Evolutionary conservation across 139 green algal species (phyloP), one percentile per base, ranked within the genome.

Genomic region (Astrephomene gubernaculifera): DNA sequence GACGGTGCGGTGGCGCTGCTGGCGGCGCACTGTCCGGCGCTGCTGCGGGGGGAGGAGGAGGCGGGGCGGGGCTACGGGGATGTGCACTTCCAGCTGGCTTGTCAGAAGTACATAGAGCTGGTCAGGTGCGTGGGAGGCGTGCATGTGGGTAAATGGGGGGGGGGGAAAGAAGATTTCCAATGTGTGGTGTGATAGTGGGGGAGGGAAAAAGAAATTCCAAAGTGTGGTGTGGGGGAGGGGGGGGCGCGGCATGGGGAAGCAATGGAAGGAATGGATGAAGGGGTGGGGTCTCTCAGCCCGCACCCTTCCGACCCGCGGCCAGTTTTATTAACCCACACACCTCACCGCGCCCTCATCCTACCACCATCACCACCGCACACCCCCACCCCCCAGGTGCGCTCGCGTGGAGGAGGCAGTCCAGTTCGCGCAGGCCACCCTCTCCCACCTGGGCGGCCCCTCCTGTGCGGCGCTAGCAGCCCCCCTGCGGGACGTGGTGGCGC

Each of bases 31-130:
- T 88, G 39, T 61, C 86, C 89, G n/a, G 90, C 88, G 21, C 60
- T 90, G 35, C 57, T 90, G 57, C n/a, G n/a, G n/a, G n/a, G n/a
- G n/a, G n/a, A n/a, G n/a, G n/a, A 49, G 29, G 81, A 78, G 38
- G 45, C 67, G 24, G 35, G 19, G 4, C 53, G n/a, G n/a, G n/a
- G 81, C 4, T 80, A 36, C 61, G 81, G 86, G 24, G 91, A 93
- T 22, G 89, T 95, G 44, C 83, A 85, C 52, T 94, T 96, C 82
- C 85, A 91, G 79, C 85, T 97, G 39, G 81, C 86, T 70, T 96
- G 93, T 83, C 92, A 96, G 67, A 89, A 95, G 64, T 97, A 94
- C 85, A 93, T 98, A 2, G 95, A 98, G 91, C 82, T 96, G 0
- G 87, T 97, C n/a, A 90, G 93, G 93, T 93, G 81, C 49, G 49